Conservation (phyloP, 257 asterid species). For the Nicotiana obtusifolia region DNA sequence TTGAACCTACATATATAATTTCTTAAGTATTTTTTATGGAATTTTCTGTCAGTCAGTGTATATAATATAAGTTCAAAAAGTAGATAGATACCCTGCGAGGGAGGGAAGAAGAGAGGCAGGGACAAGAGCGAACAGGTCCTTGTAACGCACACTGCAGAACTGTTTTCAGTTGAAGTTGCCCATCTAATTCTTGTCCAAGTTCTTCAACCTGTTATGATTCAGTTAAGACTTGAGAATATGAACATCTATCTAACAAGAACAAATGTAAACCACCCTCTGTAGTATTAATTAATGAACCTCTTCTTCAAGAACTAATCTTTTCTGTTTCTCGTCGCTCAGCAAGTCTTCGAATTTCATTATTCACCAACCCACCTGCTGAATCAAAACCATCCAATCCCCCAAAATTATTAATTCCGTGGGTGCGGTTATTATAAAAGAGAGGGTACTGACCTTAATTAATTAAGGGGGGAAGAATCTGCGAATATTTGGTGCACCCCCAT, state of each 20-base stretch:
- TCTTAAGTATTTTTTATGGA: no score
- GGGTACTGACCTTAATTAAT: no score
- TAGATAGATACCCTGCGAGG: conserved; percentile 31
- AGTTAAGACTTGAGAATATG: not conserved
- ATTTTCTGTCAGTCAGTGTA: no score
- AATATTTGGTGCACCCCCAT: not conserved
- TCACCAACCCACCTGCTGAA: not conserved
- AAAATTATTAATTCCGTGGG: no score
- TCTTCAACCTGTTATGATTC: conserved; percentile 42
- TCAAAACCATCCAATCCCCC: no score
- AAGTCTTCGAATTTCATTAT: conserved; percentile 86
- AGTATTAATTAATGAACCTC: conserved; percentile 33
- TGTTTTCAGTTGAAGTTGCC: conserved; percentile 57
- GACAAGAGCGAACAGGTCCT: conserved; percentile 61
- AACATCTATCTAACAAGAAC: not conserved
- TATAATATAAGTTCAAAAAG: not conserved
- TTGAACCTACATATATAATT: conserved; percentile 41
- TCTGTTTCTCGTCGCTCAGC: conserved; percentile 45
- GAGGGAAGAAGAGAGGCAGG: conserved; percentile 52
- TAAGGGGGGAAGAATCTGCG: not conserved
- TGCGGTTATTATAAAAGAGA: no score
- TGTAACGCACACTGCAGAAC: conserved; percentile 70
- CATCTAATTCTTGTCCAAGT: conserved; percentile 58
- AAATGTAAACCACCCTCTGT: not conserved
- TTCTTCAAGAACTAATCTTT: conserved; percentile 40